phyloP scores from a whole-genome alignment of 2,329 filamentous ascomycete genomes.

The Fonsecaea nubica region DNA sequence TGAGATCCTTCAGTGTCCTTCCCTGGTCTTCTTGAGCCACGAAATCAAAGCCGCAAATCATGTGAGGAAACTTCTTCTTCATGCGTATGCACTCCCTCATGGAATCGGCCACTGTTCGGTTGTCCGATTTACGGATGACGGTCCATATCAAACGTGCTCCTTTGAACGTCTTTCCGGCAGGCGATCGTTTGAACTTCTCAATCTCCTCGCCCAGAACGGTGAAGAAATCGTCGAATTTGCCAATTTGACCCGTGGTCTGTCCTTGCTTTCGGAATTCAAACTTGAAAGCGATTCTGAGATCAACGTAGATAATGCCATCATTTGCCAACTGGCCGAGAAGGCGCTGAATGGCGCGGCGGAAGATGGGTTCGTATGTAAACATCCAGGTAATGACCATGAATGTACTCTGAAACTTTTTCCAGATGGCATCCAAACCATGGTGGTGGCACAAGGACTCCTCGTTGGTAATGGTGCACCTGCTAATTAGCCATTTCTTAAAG shows the following conservation, averaged over 20 bases:
- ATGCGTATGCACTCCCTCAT: conserved; percentile 88
- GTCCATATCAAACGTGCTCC: conserved; percentile 89
- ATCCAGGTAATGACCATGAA: conserved; percentile 77
- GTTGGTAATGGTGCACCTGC: conserved; percentile 72
- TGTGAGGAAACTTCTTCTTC: conserved; percentile 77
- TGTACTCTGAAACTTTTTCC: conserved; percentile 78
- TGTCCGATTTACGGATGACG: conserved; percentile 67
- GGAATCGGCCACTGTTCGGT: conserved; percentile 71
- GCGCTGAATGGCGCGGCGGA: conserved; percentile 73
- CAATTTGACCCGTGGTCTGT: conserved; percentile 55
- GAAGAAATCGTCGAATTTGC: conserved; percentile 72
- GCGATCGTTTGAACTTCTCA: conserved; percentile 72
- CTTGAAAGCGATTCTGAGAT: conserved; percentile 77
- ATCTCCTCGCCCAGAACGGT: conserved; percentile 78
- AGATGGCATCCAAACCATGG: conserved; percentile 81
- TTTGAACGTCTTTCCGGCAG: conserved; percentile 79
- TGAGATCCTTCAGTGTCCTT: conserved; percentile 74
- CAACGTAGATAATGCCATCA: conserved; percentile 85
- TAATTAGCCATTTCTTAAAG: conserved; percentile 79
- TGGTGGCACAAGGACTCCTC: conserved; percentile 79
- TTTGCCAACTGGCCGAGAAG: conserved; percentile 74
- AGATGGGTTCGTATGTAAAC: conserved; percentile 89
- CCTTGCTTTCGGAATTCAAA: conserved; percentile 72
- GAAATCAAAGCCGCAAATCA: conserved; percentile 86
- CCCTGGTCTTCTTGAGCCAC: conserved; percentile 87